A percentile compares a stretch with the other conserved stretches of the same genome.
These are phyloP conservation scores for Phytophthora ramorum DNA, from an alignment of 352 stramenopile genomes.

Conservation along the genomic window DNA sequence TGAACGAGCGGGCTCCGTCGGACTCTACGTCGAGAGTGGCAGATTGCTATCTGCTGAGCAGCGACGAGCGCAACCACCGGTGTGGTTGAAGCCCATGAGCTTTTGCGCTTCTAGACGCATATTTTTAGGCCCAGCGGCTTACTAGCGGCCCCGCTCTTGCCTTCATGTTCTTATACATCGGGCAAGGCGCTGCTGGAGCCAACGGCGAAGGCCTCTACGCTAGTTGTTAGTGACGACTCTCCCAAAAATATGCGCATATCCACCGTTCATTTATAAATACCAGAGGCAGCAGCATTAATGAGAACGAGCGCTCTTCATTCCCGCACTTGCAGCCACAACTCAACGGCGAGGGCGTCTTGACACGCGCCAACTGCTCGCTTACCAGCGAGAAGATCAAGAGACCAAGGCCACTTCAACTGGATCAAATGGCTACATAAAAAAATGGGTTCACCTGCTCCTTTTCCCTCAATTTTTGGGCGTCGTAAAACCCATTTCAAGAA, in stretches of 20 bases:
- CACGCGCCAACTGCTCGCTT: conserved; percentile 17
- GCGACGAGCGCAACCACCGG: not conserved
- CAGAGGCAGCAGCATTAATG: not conserved
- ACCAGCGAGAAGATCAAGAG: conserved; percentile 2
- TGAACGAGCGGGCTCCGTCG: not conserved
- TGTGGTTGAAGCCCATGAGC: conserved; percentile 13
- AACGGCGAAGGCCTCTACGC: not conserved
- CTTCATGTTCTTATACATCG: conserved; percentile 30
- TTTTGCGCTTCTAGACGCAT: conserved; percentile 5
- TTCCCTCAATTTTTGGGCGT: too few species aligned
- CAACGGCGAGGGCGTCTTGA: conserved; percentile 16
- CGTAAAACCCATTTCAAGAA: too few species aligned
- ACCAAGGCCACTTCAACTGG: conserved; percentile 15
- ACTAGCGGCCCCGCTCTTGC: conserved; percentile 2
- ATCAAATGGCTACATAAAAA: conserved; percentile 8
- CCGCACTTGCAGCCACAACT: conserved; percentile 4
- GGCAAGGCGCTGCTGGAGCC: not conserved
- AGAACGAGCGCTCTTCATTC: not conserved
- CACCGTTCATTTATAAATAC: conserved; percentile 13
- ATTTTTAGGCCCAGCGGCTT: conserved; percentile 27
- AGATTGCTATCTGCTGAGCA: conserved; percentile 16
- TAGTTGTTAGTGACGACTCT: not conserved
- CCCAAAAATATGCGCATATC: conserved; percentile 9
- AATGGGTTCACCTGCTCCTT: not conserved
- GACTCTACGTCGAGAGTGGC: conserved; percentile 17